Conservation (phyloP, 176 grass and related monocot species). For the Dendrocalamus sinicus region DNA sequence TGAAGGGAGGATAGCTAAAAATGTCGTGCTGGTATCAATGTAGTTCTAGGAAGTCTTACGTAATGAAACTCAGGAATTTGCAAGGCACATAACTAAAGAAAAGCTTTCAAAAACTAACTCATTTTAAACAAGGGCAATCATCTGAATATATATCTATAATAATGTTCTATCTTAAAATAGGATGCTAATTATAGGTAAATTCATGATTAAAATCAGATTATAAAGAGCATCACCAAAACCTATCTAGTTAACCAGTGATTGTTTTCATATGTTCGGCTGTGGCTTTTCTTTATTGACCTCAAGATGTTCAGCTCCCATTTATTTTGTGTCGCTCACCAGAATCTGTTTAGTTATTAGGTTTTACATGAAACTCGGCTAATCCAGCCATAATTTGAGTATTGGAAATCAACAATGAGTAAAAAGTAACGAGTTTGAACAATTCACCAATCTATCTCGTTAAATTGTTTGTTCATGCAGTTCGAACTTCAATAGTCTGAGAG, state of each 20-base stretch:
- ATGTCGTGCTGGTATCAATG: neutral
- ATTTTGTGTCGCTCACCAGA: neutral
- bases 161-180: neutral
- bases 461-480: neutral
- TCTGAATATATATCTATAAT: neutral
- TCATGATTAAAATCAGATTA: neutral
- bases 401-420: neutral
- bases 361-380: neutral
- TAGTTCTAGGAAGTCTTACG: neutral
- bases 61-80: neutral
- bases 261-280: neutral
- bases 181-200: neutral
- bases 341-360: neutral
- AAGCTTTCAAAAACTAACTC: neutral
- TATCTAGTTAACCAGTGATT: neutral
- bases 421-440: neutral
- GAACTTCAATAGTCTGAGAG: neutral
- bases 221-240: neutral
- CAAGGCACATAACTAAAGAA: neutral
- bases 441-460: neutral
- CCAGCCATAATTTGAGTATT: neutral
- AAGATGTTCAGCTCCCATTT: neutral
- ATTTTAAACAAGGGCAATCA: neutral
- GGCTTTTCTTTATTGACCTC: neutral
- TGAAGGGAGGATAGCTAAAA: neutral